phyloP scores from a whole-genome alignment of 2,329 filamentous ascomycete genomes.

The Microcyclospora pomicola region DNA sequence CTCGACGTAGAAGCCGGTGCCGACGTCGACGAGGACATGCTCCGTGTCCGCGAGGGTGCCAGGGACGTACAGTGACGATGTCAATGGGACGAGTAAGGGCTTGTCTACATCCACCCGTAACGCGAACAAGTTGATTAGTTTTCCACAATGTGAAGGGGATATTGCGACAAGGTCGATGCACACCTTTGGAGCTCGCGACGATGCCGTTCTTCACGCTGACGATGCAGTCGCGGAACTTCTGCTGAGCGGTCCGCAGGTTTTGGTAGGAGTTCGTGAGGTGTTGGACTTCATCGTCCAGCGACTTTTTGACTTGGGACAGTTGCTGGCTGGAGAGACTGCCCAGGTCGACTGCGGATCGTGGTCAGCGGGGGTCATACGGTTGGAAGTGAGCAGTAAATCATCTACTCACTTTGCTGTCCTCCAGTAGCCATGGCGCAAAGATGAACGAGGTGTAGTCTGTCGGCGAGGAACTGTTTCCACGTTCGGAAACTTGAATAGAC shows the following conservation, averaged over 20 bases:
- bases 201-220: conserved; percentile 48
- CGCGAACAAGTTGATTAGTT: no score
- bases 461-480: no score
- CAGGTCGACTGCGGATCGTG: conserved; percentile 44
- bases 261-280: conserved; percentile 83
- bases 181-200: conserved; percentile 25
- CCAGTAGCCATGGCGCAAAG: conserved; percentile 5
- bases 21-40: conserved; percentile 78
- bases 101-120: conserved; percentile 29
- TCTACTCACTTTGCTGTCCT: conserved; percentile 15
- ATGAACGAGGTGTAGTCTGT: no score
- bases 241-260: conserved; percentile 78
- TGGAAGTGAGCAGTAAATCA: neutral
- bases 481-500: no score
- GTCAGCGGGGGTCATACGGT: no score
- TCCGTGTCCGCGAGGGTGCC: conserved; percentile 62
- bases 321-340: conserved; percentile 69
- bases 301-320: conserved; percentile 83
- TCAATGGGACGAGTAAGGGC: conserved; percentile 77
- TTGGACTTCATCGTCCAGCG: conserved; percentile 90
- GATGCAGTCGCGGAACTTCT: conserved; percentile 84
- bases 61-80: conserved; percentile 85
- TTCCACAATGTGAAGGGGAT: neutral
- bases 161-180: neutral
- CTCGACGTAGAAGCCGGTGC: conserved; percentile 88